Conservation (phyloP, 495 filamentous ascomycete genomes). For the Cenococcum geophilum region DNA sequence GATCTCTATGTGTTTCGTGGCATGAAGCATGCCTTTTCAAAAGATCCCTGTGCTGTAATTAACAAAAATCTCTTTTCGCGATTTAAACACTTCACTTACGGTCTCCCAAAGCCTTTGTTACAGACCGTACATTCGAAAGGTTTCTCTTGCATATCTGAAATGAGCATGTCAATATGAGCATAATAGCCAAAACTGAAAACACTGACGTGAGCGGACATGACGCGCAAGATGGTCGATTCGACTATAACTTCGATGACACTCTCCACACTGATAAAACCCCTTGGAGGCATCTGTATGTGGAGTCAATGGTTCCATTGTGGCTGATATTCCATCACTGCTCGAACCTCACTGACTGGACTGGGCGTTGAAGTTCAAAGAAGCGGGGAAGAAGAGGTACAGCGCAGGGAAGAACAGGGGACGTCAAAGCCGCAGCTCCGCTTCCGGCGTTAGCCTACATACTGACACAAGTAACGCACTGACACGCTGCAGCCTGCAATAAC, state of each 20-base stretch:
- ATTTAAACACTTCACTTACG: slow-evolving; percentile 5
- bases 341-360: too few relatives aligned
- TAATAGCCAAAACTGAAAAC: background rate
- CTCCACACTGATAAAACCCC: slow-evolving; percentile 25
- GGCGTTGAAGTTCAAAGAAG: too few relatives aligned
- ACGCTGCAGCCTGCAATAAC: too few relatives aligned
- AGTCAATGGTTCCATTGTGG: too few relatives aligned
- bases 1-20: slow-evolving; percentile 18
- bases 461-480: too few relatives aligned
- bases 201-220: slow-evolving; percentile 33
- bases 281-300: too few relatives aligned
- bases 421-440: too few relatives aligned
- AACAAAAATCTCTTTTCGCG: background rate
- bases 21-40: slow-evolving; percentile 32
- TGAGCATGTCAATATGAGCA: slow-evolving; percentile 7
- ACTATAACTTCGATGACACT: slow-evolving; percentile 32
- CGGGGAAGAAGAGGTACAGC: too few relatives aligned
- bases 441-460: too few relatives aligned
- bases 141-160: slow-evolving; percentile 32
- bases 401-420: too few relatives aligned
- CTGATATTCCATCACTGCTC: too few relatives aligned
- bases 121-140: slow-evolving; percentile 34
- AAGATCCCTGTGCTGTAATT: slow-evolving; percentile 23
- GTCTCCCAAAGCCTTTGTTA: slow-evolving; percentile 31
- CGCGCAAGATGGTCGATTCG: slow-evolving; percentile 33